Evolutionary conservation across 1,284 basidiomycete species (phyloP), one percentile per base, ranked within the genome.

Genomic region (Vanrija humicola): DNA sequence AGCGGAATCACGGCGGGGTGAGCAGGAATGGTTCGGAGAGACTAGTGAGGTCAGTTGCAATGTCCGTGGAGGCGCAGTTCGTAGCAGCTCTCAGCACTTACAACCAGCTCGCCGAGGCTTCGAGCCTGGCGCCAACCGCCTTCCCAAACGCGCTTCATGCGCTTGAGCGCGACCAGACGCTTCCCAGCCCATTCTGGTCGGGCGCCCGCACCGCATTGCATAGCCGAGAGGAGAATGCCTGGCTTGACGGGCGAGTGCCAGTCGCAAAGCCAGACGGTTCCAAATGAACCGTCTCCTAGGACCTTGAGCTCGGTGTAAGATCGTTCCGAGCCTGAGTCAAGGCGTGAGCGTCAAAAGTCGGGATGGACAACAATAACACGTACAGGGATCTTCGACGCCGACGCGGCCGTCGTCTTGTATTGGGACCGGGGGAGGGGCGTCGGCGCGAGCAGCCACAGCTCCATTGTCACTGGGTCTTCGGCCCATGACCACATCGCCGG

Each of bases 1-100:
- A 99, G 83, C 50, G 96, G 94, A 73, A 99, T 98, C 79, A 98
- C 92, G 76, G 96, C 94, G 42, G 90, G 90, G 78, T 99, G 96
- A 72, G 88, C 87, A 29, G 94, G 87, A 70, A 99, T 97, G 59
- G 86, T 85, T 53, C 91, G 89, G 54, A 99, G 82, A 18, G 95
- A 98, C 91, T 97, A 73, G 8, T n/a, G 26, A 28, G 6, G 28
- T 28, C 28, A 28, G 28, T 7, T 28, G 21, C 28, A 8, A 28
- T 7, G 28, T 3, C 28, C 28, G 28, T 28, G 28, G 21, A 8
- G 28, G 28, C 3, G 39, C 9, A 46, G 50, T 45, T 16, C 25
- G 18, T 47, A 16, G 25, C 5, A 16, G 42, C 28, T 23, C 29
- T 29, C 9, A 46, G 23, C 1, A 73, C 79, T 66, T 64, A 94